Evolutionary conservation across 805 yeast species (phyloP).

Genomic region (Candida pseudofarinosa): DNA sequence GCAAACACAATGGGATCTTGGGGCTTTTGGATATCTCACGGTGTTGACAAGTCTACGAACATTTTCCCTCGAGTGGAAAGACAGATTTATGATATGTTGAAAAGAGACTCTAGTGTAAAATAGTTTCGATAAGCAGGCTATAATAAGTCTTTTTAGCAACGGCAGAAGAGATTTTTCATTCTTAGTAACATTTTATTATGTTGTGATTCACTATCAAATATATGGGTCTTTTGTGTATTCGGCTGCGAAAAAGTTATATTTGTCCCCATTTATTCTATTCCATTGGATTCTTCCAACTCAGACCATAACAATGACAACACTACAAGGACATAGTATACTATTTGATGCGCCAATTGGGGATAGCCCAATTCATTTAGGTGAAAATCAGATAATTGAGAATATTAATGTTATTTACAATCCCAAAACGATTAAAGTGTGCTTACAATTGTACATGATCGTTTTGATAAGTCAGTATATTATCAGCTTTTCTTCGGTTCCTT

Average conservation of each 20-base stretch:
- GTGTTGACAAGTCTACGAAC: slow-evolving; percentile 57
- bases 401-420: slow-evolving; percentile 14
- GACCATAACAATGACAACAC: slow-evolving; percentile 3
- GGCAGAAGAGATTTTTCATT: neutral
- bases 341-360: slow-evolving; percentile 13
- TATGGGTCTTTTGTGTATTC: neutral
- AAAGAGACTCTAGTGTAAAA: slow-evolving; percentile 13
- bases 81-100: slow-evolving; percentile 20
- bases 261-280: neutral
- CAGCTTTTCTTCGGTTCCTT: slow-evolving; percentile 29
- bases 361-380: slow-evolving; percentile 10
- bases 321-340: slow-evolving; percentile 11
- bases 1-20: slow-evolving; percentile 89
- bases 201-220: too few relatives aligned
- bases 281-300: too few relatives aligned
- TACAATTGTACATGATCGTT: slow-evolving; percentile 16
- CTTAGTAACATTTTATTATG: too few relatives aligned
- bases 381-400: slow-evolving; percentile 8
- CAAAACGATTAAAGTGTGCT: slow-evolving; percentile 6
- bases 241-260: neutral
- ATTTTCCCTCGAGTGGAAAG: slow-evolving; percentile 54
- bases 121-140: too few relatives aligned
- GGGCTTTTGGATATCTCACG: slow-evolving; percentile 79
- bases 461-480: slow-evolving; percentile 27
- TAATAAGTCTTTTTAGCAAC: neutral